phyloP scores from a whole-genome alignment of 768 basidiomycete genomes.

The Suillus cothurnatus region DNA sequence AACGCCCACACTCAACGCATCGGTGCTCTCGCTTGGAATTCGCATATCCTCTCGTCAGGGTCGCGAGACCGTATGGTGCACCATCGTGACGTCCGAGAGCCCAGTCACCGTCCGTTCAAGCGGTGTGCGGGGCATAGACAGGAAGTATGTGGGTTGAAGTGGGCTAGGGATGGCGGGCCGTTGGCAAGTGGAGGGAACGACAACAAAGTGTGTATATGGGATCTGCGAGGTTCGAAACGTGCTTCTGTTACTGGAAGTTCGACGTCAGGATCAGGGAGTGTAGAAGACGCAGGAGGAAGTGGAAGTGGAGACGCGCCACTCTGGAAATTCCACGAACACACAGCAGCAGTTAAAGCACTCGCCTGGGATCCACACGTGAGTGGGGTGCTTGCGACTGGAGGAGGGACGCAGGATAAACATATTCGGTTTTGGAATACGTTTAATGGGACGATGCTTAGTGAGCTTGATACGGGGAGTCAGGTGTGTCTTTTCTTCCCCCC shows the following conservation, averaged over 20 bases:
- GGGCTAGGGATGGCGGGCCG: slow-evolving; percentile 57
- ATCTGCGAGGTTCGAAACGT: slow-evolving; percentile 66
- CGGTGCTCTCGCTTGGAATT: slow-evolving; percentile 94
- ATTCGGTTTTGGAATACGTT: slow-evolving; percentile 96
- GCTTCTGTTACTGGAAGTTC: slow-evolving; percentile 28
- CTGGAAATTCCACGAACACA: slow-evolving; percentile 96
- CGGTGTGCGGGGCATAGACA: slow-evolving; percentile 79
- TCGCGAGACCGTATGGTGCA: slow-evolving; percentile 89
- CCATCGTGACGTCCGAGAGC: slow-evolving; percentile 88
- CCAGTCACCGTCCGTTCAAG: slow-evolving; percentile 64
- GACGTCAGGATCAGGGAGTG: slow-evolving; percentile 34
- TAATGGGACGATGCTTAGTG: slow-evolving; percentile 81
- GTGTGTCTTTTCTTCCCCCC: slow-evolving; percentile 40
- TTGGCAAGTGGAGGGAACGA: slow-evolving; percentile 97
- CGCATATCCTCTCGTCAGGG: slow-evolving; percentile 83
- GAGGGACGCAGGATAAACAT: slow-evolving; percentile 98
- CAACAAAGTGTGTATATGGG: slow-evolving; percentile 99
- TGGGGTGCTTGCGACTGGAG: slow-evolving; percentile 90
- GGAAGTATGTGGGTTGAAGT: slow-evolving; percentile 95
- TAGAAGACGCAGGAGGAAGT: slow-evolving; percentile 28
- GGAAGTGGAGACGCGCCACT: slow-evolving; percentile 62
- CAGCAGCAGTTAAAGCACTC: slow-evolving; percentile 95
- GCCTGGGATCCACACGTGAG: slow-evolving; percentile 97
- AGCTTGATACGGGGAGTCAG: slow-evolving; percentile 95
- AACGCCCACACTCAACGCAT: slow-evolving; percentile 88